phyloP scores from a whole-genome alignment of 2,329 filamentous ascomycete species.

The Alternaria triticimaculans region DNA sequence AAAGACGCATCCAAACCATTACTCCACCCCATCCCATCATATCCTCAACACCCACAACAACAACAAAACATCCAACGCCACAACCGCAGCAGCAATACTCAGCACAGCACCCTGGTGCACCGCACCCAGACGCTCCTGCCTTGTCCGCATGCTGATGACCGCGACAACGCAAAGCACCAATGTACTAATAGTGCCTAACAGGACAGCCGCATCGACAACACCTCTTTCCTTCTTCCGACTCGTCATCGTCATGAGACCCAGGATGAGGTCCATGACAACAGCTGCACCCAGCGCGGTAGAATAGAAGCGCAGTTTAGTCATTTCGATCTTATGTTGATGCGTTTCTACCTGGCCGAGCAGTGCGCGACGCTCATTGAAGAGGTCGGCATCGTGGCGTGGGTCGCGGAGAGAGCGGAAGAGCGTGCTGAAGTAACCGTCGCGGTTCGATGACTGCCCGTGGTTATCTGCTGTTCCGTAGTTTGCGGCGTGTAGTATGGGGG shows the following conservation, averaged over 20 bases:
- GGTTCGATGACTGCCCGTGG: background rate
- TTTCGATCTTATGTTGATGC: slow-evolving; percentile 43
- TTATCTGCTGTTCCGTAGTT: slow-evolving; percentile 56
- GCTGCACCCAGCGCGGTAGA: slow-evolving; percentile 65
- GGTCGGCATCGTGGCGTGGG: slow-evolving; percentile 53
- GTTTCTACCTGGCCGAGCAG: slow-evolving; percentile 39
- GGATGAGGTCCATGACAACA: slow-evolving; percentile 68
- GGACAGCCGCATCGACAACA: slow-evolving; percentile 76
- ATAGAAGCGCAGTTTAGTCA: slow-evolving; percentile 46
- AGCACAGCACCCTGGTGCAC: slow-evolving; percentile 40
- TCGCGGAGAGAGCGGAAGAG: slow-evolving; percentile 37
- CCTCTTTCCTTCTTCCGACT: slow-evolving; percentile 70
- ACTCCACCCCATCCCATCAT: background rate
- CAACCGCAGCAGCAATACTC: slow-evolving; percentile 31
- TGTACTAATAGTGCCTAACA: slow-evolving; percentile 72
- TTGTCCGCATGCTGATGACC: slow-evolving; percentile 40
- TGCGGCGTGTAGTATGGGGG: slow-evolving; percentile 36
- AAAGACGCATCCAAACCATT: background rate
- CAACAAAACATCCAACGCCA: slow-evolving; percentile 38
- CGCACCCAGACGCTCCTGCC: slow-evolving; percentile 39
- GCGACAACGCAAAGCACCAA: slow-evolving; percentile 52
- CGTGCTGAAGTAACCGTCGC: slow-evolving; percentile 40
- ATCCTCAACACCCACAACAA: slow-evolving; percentile 39
- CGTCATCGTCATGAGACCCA: slow-evolving; percentile 70
- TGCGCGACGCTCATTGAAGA: slow-evolving; percentile 57